phyloP scores from a whole-genome alignment of 1,284 basidiomycete genomes.

The Ustilago hordei region DNA sequence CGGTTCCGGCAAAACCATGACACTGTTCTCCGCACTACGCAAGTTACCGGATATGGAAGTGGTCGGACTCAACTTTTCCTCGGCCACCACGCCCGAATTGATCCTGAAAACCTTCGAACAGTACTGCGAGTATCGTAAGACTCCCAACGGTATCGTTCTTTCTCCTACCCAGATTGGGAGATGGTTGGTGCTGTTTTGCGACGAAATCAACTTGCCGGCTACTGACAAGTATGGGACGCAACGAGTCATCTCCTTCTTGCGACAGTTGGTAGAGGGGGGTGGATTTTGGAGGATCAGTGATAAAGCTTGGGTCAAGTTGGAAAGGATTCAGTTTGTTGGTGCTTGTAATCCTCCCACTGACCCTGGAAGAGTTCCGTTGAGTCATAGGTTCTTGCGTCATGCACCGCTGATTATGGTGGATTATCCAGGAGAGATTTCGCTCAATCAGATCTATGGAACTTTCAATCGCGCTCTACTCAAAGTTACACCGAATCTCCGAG shows the following conservation, averaged over 20 bases:
- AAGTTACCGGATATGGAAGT: conserved; percentile 99
- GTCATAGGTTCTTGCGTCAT: conserved; percentile 95
- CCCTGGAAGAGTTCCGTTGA: conserved; percentile 97
- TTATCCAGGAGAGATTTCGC: conserved; percentile 94
- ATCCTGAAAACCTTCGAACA: conserved; percentile 99
- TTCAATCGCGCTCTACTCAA: conserved; percentile 97
- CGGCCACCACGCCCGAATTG: conserved; percentile 95
- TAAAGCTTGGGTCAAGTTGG: conserved; percentile 96
- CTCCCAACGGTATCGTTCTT: conserved; percentile 93
- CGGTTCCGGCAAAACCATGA: conserved; percentile 99
- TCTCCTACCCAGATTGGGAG: conserved; percentile 94
- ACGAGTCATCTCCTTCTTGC: conserved; percentile 96
- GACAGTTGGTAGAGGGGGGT: conserved; percentile 93
- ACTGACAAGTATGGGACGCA: conserved; percentile 99
- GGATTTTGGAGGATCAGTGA: conserved; percentile 96
- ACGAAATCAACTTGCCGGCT: conserved; percentile 98
- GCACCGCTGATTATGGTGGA: conserved; percentile 99
- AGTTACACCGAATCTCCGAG: conserved; percentile 90
- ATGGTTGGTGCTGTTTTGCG: conserved; percentile 99
- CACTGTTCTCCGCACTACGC: conserved; percentile 96
- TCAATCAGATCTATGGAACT: conserved; percentile 99
- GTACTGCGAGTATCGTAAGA: conserved; percentile 99
- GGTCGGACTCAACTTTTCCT: conserved; percentile 98
- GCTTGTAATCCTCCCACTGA: conserved; percentile 99
- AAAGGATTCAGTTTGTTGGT: conserved; percentile 98